Percentiles rank a stretch among this genome's conserved stretches.
Conservation (phyloP, 2,329 filamentous ascomycete genomes). For the Hirsutella rhossiliensis region DNA sequence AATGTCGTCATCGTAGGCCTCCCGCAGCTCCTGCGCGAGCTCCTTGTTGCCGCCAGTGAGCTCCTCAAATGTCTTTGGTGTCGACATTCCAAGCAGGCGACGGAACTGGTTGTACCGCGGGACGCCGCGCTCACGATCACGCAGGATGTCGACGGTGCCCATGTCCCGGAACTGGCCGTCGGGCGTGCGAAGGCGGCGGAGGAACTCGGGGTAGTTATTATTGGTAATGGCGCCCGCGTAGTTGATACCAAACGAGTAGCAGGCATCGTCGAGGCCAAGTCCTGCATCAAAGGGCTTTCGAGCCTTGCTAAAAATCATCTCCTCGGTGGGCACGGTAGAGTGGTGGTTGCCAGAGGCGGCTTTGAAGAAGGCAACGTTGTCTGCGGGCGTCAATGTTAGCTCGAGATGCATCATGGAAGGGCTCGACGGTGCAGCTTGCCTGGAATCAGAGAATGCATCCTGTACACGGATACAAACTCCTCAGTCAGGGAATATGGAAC, state of each 20-base stretch:
- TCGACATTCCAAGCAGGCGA: constrained; percentile 25
- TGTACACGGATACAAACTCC: constrained; percentile 1
- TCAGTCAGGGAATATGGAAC: background rate
- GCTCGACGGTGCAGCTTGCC: background rate
- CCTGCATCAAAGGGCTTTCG: background rate
- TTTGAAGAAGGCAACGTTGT: constrained; percentile 1
- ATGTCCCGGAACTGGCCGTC: constrained; percentile 28
- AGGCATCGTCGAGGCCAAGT: background rate
- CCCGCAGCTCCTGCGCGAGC: constrained; percentile 15
- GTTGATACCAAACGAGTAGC: constrained; percentile 2
- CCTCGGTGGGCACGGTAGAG: background rate
- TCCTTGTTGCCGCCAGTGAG: constrained; percentile 13
- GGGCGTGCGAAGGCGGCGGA: constrained; percentile 26
- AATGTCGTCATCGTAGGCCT: background rate
- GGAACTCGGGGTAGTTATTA: constrained; percentile 11
- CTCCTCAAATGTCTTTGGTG: constrained; percentile 22
- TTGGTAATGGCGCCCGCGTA: constrained; percentile 1
- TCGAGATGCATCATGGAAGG: background rate
- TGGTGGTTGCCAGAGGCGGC: background rate
- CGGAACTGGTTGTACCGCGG: constrained; percentile 33
- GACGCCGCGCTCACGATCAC: constrained; percentile 33
- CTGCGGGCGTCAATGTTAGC: background rate
- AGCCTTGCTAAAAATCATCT: background rate
- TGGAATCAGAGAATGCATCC: constrained; percentile 1
- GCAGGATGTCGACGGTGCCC: constrained; percentile 32